A percentile compares a stretch with the other conserved stretches of the same genome.
These are phyloP conservation scores for Ganoderma boninense DNA, from an alignment of 1,284 basidiomycete genomes.

Conservation along the genomic window DNA sequence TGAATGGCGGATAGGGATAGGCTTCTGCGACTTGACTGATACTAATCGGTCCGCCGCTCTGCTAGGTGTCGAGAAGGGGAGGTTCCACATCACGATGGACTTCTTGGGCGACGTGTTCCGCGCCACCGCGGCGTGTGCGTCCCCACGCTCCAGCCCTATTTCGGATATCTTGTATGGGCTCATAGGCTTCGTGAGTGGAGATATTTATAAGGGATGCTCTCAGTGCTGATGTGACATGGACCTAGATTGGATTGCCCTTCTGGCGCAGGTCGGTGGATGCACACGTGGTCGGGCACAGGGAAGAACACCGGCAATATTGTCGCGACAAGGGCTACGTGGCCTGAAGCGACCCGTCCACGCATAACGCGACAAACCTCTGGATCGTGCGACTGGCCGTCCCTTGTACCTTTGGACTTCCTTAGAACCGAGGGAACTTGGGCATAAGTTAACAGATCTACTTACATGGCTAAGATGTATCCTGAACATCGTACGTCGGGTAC, in stretches of 20 bases:
- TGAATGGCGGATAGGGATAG: neutral
- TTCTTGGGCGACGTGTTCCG: conserved; percentile 77
- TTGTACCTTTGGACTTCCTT: too few relatives aligned
- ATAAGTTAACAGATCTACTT: too few relatives aligned
- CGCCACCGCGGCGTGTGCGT: conserved; percentile 71
- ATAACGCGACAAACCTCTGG: too few relatives aligned
- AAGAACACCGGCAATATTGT: conserved; percentile 55
- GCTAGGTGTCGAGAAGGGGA: conserved; percentile 75
- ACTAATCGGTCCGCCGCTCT: neutral
- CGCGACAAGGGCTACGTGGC: neutral
- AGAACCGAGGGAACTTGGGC: too few relatives aligned
- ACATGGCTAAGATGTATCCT: too few relatives aligned
- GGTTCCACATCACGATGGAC: conserved; percentile 84
- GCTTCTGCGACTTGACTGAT: conserved; percentile 11
- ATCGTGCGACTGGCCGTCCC: too few relatives aligned
- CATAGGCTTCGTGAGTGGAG: conserved; percentile 53
- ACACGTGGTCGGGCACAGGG: conserved; percentile 51
- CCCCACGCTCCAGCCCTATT: conserved; percentile 70
- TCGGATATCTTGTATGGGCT: conserved; percentile 61
- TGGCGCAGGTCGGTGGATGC: conserved; percentile 65
- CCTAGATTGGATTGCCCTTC: conserved; percentile 57
- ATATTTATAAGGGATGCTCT: too few relatives aligned
- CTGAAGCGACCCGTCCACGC: neutral
- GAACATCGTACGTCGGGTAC: too few relatives aligned
- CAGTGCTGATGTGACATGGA: neutral